A percentile compares a stretch with the other conserved stretches of the same genome.
Evolutionary conservation across 2,329 filamentous ascomycete species (phyloP).

Genomic region (Epichloe gansuensis): DNA sequence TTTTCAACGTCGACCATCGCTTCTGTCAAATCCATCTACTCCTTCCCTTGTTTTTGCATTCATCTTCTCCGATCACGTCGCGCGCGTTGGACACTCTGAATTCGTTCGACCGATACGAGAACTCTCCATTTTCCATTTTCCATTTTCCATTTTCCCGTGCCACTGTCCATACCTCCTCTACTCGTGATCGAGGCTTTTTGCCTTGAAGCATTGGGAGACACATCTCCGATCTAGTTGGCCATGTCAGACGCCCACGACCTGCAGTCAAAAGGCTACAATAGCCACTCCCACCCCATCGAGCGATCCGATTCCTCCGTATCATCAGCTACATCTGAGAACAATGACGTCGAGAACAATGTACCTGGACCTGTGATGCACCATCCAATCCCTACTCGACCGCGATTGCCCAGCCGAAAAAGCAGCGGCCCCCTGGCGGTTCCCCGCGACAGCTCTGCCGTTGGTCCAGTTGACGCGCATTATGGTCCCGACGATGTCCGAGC

Average conservation of each 20-base stretch:
- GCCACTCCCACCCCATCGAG: constrained; percentile 22
- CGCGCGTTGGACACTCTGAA: not conserved
- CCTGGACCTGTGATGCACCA: constrained; percentile 35
- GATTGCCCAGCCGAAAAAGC: constrained; percentile 60
- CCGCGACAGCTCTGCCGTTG: constrained; percentile 61
- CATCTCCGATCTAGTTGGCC: not conserved
- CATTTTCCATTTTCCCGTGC: not conserved
- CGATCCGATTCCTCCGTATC: constrained; percentile 26
- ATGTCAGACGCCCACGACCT: constrained; percentile 15
- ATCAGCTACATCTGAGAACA: constrained; percentile 22
- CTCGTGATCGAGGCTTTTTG: no score
- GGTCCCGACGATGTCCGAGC: constrained; percentile 81
- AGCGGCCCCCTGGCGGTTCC: constrained; percentile 76
- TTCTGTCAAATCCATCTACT: not conserved
- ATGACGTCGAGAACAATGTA: constrained; percentile 19
- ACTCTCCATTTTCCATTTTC: not conserved
- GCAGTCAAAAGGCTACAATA: constrained; percentile 12
- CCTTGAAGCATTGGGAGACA: no score
- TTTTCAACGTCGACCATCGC: not conserved
- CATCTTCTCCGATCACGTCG: no score
- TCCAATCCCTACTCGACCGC: constrained; percentile 47
- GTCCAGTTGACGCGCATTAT: constrained; percentile 61
- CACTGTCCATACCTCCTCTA: no score
- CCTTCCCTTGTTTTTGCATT: not conserved
- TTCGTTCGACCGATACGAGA: not conserved